Base-by-base conservation (phyloP, 257 asterid genomes). In the Paulownia fortunei region DNA sequence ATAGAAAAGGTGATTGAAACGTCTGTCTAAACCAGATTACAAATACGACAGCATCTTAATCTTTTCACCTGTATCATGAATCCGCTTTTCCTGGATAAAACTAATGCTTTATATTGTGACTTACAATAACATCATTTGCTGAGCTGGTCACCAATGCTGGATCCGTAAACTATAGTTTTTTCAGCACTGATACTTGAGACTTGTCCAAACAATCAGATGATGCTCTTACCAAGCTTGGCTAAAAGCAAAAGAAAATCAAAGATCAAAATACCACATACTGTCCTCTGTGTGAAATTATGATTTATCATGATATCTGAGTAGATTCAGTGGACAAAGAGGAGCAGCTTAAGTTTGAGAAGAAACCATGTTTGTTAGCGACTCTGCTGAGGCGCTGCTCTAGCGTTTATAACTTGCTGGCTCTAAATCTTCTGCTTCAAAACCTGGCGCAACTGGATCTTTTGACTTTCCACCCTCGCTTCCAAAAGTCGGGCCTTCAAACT, bases 381-480 rank as follows among this genome's bases (percentile, higher is more conserved):
- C 16, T 6, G 24, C 36, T 71, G 36, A 1, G 36, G 36, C 36
- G 36, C 36, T 30, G 36, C 36, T 30, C 36, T 37, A 37, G 44
- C 44, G 9, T 37, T 37, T 2, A 37, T 3, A 37, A 4, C 1
- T 37, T 37, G 8, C 44, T 37, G 4, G 36, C 36, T 30, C 84
- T 82, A 91, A 52, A 89, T 87, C 88, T 96, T 92, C 77, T 92
- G 99, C 88, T 93, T 92, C 84, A 96, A 71, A 70, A 93, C 99
- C 77, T 96, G 99, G 75, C 96, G 86, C 78, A 96, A 72, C 89
- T 93, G 99, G 82, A 96, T 69, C 88, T 93, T 96, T 30, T 87
- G 97, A 76, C 94, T 87, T 73, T 92, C 97, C 89, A 86, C 84
- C 85, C 93, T 89, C 8, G 99, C 99, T 68, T 92, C 96, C 80